phyloP scores from a whole-genome alignment of 2,329 filamentous ascomycete genomes.

The Massarina eburnea region DNA sequence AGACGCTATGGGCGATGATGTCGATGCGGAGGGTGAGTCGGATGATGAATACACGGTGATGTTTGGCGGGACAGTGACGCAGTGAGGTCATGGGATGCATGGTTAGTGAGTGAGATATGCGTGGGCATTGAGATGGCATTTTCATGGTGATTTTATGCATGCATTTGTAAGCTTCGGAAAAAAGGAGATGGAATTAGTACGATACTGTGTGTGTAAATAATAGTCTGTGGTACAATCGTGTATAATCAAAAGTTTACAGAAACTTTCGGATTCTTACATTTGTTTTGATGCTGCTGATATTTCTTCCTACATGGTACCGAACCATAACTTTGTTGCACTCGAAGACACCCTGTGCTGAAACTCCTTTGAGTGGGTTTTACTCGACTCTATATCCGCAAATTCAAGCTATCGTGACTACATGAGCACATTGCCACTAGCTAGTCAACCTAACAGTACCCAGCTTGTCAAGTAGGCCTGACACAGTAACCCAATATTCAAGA shows the following conservation, averaged over 20 bases:
- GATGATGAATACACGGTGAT: not conserved
- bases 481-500: too few relatives aligned
- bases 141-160: not conserved
- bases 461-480: too few relatives aligned
- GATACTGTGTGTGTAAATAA: not conserved
- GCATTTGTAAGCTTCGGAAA: not conserved
- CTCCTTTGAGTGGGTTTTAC: too few relatives aligned
- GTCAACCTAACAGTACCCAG: too few relatives aligned
- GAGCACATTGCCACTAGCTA: too few relatives aligned
- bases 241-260: not conserved
- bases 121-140: not conserved
- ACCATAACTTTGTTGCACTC: too few relatives aligned
- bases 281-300: too few relatives aligned
- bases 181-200: not conserved
- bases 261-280: too few relatives aligned
- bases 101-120: not conserved
- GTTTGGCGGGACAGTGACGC: not conserved
- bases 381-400: too few relatives aligned
- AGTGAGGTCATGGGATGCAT: not conserved
- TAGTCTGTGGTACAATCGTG: not conserved
- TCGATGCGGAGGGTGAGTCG: constrained; percentile 1
- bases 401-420: too few relatives aligned
- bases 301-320: too few relatives aligned
- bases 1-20: not conserved
- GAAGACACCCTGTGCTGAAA: too few relatives aligned